A percentile compares a stretch with the other conserved stretches of the same genome.
Conservation (phyloP, 257 asterid species). For the Haberlea rhodopensis region DNA sequence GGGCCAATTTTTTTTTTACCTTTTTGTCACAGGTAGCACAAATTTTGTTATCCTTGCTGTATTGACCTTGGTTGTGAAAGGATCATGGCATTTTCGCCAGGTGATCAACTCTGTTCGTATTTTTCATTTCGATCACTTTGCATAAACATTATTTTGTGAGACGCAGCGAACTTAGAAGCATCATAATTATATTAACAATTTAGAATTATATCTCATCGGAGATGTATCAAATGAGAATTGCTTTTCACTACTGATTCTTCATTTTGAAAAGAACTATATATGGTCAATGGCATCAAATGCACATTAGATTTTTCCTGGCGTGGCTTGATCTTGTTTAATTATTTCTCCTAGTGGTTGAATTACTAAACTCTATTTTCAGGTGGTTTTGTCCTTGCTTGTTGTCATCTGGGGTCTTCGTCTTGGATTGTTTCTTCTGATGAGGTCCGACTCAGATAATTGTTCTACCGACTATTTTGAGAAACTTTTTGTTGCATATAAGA, state of each 20-base stretch:
- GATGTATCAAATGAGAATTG: neutral
- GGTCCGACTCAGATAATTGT: constrained; percentile 38
- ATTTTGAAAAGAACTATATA: neutral
- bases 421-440: constrained; percentile 73
- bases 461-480: constrained; percentile 9
- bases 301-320: neutral
- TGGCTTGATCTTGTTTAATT: neutral
- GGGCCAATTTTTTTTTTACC: constrained; percentile 5
- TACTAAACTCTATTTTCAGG: constrained; percentile 43
- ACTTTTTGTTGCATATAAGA: constrained; percentile 7
- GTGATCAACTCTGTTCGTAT: constrained; percentile 37
- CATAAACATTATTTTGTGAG: neutral
- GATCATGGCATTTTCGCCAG: constrained; percentile 92
- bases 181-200: neutral
- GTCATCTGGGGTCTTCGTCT: constrained; percentile 92
- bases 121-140: constrained; percentile 20
- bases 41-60: constrained; percentile 80
- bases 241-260: neutral
- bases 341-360: constrained; percentile 18
- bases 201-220: neutral
- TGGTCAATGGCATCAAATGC: neutral
- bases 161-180: constrained; percentile 5
- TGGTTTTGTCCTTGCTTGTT: constrained; percentile 64
- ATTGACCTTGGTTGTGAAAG: constrained; percentile 75
- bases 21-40: constrained; percentile 65